Percentiles rank a stretch among this genome's conserved stretches.
Conservation (phyloP, 2,329 filamentous ascomycete species). For the Malbranchea cinnamomea region DNA sequence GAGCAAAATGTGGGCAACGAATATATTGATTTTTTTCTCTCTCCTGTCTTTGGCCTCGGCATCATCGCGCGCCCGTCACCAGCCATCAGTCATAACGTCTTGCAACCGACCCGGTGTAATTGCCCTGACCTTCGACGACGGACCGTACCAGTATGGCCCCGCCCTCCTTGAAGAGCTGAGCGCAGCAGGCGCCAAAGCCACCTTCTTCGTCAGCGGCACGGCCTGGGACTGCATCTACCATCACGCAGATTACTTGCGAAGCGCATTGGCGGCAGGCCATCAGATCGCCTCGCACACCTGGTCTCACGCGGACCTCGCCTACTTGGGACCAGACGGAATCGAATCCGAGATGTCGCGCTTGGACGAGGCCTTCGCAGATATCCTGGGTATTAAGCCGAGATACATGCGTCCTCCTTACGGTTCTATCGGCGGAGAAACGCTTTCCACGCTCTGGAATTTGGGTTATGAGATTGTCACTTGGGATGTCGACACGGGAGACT, state of each 20-base stretch:
- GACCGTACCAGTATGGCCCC: conserved; percentile 43
- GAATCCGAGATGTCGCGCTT: conserved; percentile 2
- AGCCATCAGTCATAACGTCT: conserved; percentile 29
- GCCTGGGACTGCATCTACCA: conserved; percentile 20
- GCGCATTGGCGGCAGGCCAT: conserved; percentile 26
- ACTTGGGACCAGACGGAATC: not conserved
- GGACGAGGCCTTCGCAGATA: conserved; percentile 4
- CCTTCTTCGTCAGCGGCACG: conserved; percentile 45
- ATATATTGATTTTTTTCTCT: conserved; percentile 1
- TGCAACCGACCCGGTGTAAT: conserved; percentile 37
- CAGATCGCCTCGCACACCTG: conserved; percentile 32
- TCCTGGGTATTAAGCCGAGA: conserved; percentile 5
- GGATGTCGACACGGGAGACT: conserved; percentile 4
- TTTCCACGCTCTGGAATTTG: not conserved
- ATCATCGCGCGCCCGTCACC: not conserved
- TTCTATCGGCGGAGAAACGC: conserved; percentile 1
- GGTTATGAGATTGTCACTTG: conserved; percentile 4
- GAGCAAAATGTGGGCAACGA: too few relatives aligned
- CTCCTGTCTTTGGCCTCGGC: conserved; percentile 1
- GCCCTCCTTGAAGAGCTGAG: conserved; percentile 43
- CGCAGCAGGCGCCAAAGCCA: conserved; percentile 43
- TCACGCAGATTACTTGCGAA: conserved; percentile 16
- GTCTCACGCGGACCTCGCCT: conserved; percentile 3
- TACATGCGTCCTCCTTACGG: conserved; percentile 7
- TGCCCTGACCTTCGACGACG: conserved; percentile 52